phyloP scores from a whole-genome alignment of 371 early-diverging fungal genomes.

The Mortierella sp. region DNA sequence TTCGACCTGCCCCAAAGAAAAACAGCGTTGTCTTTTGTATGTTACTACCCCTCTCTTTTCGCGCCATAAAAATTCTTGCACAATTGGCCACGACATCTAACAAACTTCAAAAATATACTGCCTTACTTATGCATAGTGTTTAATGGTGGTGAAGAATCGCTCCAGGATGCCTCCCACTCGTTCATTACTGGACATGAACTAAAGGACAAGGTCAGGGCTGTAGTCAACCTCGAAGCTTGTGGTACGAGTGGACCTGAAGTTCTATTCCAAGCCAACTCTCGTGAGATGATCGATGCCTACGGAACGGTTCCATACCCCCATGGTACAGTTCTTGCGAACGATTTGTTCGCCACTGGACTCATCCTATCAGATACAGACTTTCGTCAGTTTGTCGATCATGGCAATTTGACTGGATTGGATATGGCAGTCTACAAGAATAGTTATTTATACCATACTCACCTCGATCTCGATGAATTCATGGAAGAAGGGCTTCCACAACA shows the following conservation, averaged over 20 bases:
- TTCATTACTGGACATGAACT: constrained; percentile 76
- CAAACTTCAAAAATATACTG: neutral
- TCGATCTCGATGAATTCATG: constrained; percentile 70
- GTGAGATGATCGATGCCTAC: constrained; percentile 78
- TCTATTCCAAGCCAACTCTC: constrained; percentile 61
- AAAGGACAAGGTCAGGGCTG: constrained; percentile 69
- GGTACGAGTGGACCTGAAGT: constrained; percentile 79
- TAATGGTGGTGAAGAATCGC: constrained; percentile 77
- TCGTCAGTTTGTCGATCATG: constrained; percentile 80
- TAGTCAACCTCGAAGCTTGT: constrained; percentile 82
- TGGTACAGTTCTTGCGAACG: constrained; percentile 78
- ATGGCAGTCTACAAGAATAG: constrained; percentile 81
- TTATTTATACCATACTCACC: constrained; percentile 40
- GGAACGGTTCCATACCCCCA: constrained; percentile 75
- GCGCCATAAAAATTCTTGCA: neutral
- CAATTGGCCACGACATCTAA: neutral
- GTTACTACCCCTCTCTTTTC: constrained; percentile 18
- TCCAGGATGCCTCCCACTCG: constrained; percentile 83
- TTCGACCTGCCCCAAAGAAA: constrained; percentile 59
- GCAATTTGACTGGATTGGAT: constrained; percentile 74
- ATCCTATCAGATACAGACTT: constrained; percentile 84
- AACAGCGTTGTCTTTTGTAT: constrained; percentile 72
- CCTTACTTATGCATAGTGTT: constrained; percentile 5
- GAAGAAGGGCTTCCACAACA: constrained; percentile 77
- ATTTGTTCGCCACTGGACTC: constrained; percentile 79